A percentile compares a stretch with the other conserved stretches of the same genome.
phyloP scores from a whole-genome alignment of 441 rosid species.

The Jatropha podagrica region DNA sequence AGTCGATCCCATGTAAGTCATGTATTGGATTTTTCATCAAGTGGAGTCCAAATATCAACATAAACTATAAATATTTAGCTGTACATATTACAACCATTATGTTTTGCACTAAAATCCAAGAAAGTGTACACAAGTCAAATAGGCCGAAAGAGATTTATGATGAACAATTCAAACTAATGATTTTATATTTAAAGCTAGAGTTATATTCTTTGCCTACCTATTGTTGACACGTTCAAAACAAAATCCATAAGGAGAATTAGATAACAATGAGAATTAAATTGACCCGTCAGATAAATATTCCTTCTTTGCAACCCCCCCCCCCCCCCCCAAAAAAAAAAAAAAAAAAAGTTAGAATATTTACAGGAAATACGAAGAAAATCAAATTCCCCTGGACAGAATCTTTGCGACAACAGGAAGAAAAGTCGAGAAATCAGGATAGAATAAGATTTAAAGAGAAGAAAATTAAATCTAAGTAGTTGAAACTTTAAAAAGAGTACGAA shows the following conservation, averaged over 20 bases:
- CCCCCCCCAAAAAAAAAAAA: too few species aligned
- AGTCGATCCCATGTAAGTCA: not conserved
- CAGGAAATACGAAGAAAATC: not conserved
- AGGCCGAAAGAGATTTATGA: slow-evolving; percentile 3
- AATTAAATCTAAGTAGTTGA: too few species aligned
- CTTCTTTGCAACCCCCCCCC: too few species aligned
- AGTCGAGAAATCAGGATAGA: not conserved
- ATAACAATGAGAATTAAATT: not conserved
- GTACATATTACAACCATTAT: not conserved
- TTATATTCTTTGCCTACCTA: not conserved
- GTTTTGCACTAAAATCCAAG: not conserved
- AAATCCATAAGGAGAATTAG: not conserved
- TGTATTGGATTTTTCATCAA: not conserved
- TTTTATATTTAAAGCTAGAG: not conserved
- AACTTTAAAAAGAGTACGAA: too few species aligned
- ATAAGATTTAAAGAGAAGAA: too few species aligned
- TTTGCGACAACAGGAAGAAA: not conserved
- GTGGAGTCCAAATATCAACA: not conserved
- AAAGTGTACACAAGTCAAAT: not conserved
- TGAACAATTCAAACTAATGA: not conserved
- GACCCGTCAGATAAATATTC: too few species aligned
- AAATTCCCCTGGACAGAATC: not conserved
- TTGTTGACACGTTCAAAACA: not conserved
- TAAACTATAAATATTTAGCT: not conserved
- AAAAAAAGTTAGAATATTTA: too few species aligned